phyloP scores from a whole-genome alignment of 176 grass and related monocot species.

The Lolium rigidum region DNA sequence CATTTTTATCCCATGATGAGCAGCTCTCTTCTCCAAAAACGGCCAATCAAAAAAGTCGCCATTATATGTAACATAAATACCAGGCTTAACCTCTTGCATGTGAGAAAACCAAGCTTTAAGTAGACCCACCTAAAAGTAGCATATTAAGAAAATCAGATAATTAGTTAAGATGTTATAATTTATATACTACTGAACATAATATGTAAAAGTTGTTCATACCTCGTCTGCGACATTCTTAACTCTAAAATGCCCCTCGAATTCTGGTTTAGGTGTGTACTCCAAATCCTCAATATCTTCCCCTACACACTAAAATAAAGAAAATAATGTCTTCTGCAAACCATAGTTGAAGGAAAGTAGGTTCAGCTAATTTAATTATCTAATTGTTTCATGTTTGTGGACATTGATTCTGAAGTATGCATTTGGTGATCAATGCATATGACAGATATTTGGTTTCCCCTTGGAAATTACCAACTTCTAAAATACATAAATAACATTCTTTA shows the following conservation, averaged over 20 bases:
- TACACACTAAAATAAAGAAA: constrained; percentile 73
- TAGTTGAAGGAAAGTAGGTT: constrained; percentile 20
- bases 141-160: constrained; percentile 43
- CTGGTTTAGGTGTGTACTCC: constrained; percentile 98
- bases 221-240: constrained; percentile 91
- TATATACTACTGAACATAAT: constrained; percentile 19
- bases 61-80: constrained; percentile 99
- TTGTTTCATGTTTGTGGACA: constrained; percentile 15
- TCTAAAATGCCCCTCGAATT: constrained; percentile 92
- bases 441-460: constrained; percentile 17
- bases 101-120: constrained; percentile 95
- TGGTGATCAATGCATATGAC: background rate
- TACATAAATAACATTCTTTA: background rate
- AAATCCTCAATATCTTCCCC: constrained; percentile 98
- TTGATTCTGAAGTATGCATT: constrained; percentile 18
- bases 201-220: constrained; percentile 49
- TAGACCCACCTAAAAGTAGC: constrained; percentile 63
- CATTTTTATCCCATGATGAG: constrained; percentile 90
- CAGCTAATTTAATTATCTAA: constrained; percentile 31
- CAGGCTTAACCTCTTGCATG: constrained; percentile 98
- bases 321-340: constrained; percentile 36
- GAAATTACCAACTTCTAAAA: constrained; percentile 8
- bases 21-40: constrained; percentile 96
- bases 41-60: constrained; percentile 99
- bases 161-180: constrained; percentile 13